Evolutionary conservation across 306 rosid species (phyloP).

Genomic region (Prunus persica): DNA sequence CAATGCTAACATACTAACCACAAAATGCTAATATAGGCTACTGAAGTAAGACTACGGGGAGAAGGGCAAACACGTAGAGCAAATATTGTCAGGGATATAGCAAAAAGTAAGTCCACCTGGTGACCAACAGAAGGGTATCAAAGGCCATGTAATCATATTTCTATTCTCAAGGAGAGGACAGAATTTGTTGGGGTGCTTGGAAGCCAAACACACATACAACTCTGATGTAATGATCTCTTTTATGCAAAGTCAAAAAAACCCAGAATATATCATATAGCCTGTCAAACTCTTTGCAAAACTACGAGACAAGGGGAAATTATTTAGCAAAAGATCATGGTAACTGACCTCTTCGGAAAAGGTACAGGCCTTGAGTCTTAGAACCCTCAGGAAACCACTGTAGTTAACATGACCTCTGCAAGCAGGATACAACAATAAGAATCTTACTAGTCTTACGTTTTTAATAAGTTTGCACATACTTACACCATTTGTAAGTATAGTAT

Average conservation of each 20-base stretch:
- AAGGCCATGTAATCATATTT: not conserved
- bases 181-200: not conserved
- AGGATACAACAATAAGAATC: slow-evolving; percentile 15
- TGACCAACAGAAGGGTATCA: not conserved
- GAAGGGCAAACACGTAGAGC: not conserved
- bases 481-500: not conserved
- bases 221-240: not conserved
- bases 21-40: not conserved
- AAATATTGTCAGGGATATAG: not conserved
- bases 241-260: not conserved
- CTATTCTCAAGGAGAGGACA: not conserved
- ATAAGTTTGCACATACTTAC: not conserved
- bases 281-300: slow-evolving; percentile 2
- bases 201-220: not conserved
- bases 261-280: not conserved
- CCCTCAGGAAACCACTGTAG: slow-evolving; percentile 67
- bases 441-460: too few species aligned
- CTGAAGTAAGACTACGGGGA: not conserved
- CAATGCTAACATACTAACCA: not conserved
- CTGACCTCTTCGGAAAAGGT: slow-evolving; percentile 71
- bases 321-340: slow-evolving; percentile 11
- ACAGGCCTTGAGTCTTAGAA: slow-evolving; percentile 64
- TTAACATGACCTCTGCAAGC: slow-evolving; percentile 72
- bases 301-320: not conserved
- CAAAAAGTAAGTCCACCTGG: not conserved